Evolutionary conservation across 73 alveolate genomes (phyloP).

Genomic region (Paramecium primaurelia): DNA sequence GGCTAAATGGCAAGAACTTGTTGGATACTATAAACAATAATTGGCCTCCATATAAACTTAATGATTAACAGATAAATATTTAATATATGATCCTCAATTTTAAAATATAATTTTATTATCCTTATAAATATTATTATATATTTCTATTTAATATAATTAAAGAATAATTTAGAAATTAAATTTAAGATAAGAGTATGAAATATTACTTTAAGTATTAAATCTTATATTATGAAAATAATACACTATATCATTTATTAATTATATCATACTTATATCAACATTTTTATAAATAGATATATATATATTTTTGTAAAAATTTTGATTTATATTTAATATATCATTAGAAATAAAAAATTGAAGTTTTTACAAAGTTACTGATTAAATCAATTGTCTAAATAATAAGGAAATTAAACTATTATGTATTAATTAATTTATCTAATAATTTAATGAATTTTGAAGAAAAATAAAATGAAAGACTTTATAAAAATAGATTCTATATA

Average conservation of each 20-base stretch:
- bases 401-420: background rate
- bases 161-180: background rate
- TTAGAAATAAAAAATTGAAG: background rate
- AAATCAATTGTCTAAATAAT: background rate
- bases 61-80: background rate
- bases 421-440: background rate
- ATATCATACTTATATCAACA: background rate
- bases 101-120: background rate
- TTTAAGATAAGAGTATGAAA: too few relatives aligned
- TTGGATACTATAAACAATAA: constrained; percentile 37
- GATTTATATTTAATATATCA: too few relatives aligned
- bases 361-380: background rate
- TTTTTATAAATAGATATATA: too few relatives aligned
- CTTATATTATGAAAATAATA: too few relatives aligned
- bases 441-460: background rate
- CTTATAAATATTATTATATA: too few relatives aligned
- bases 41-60: constrained; percentile 11
- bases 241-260: too few relatives aligned
- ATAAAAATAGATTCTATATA: constrained; percentile 1
- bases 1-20: constrained; percentile 44
- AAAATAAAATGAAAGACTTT: background rate
- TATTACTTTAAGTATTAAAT: too few relatives aligned
- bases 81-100: background rate
- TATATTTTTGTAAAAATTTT: background rate
- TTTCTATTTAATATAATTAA: background rate